Conservation (phyloP, 1,139 yeast genomes). For the Eremothecium cymbalariae region DNA sequence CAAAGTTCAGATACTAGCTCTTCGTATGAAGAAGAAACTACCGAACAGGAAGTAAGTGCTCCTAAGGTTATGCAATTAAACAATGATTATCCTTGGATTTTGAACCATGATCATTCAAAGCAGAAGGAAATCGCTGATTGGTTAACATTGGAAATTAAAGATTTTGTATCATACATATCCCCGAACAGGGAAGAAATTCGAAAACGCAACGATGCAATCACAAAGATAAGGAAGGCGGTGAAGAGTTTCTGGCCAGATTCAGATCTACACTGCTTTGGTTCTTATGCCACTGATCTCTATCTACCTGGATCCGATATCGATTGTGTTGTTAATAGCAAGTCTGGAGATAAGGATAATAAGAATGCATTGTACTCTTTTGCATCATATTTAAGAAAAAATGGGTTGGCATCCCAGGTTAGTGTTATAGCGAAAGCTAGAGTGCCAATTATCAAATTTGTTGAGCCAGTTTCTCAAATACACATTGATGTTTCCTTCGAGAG, state of each 20-base stretch:
- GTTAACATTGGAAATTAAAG: slow-evolving; percentile 80
- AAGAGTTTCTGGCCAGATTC: slow-evolving; percentile 69
- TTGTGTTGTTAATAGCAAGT: slow-evolving; percentile 69
- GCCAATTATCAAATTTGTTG: slow-evolving; percentile 90
- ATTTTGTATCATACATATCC: slow-evolving; percentile 78
- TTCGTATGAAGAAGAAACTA: slow-evolving; percentile 25
- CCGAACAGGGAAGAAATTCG: slow-evolving; percentile 73
- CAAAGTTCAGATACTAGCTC: slow-evolving; percentile 23
- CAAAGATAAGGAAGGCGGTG: slow-evolving; percentile 51
- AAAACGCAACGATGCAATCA: slow-evolving; percentile 60
- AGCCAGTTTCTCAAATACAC: slow-evolving; percentile 60
- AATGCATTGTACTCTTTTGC: slow-evolving; percentile 68
- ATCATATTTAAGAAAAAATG: slow-evolving; percentile 53
- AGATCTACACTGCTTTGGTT: slow-evolving; percentile 83
- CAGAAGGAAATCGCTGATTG: slow-evolving; percentile 77
- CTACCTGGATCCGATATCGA: slow-evolving; percentile 96
- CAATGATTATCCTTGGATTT: slow-evolving; percentile 69
- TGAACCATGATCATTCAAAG: slow-evolving; percentile 63
- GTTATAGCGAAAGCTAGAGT: slow-evolving; percentile 91
- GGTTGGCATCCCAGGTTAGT: slow-evolving; percentile 65
- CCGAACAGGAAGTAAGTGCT: slow-evolving; percentile 10
- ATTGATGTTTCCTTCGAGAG: slow-evolving; percentile 91
- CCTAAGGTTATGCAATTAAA: no score
- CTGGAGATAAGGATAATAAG: slow-evolving; percentile 60
- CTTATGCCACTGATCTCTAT: slow-evolving; percentile 89